These are phyloP conservation scores for Tympanopsis confertula DNA, from an alignment of 2,329 filamentous ascomycete genomes.

Conservation along the genomic window DNA sequence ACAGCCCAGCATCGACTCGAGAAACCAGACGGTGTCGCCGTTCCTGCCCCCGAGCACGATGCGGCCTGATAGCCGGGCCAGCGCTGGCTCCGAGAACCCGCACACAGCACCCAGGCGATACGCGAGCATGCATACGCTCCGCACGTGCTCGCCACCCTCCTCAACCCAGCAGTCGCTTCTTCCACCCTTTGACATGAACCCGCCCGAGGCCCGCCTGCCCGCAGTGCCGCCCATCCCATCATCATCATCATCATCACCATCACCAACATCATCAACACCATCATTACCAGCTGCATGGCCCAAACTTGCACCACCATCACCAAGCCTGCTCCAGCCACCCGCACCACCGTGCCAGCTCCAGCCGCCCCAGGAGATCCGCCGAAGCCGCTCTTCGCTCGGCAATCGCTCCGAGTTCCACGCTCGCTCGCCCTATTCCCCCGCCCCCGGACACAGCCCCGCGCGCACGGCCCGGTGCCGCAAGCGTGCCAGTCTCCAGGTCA, in stretches of 20 bases:
- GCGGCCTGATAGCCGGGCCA: neutral
- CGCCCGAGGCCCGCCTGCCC: conserved; percentile 7
- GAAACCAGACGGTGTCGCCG: neutral
- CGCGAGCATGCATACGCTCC: conserved; percentile 17
- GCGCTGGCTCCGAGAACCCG: conserved; percentile 7
- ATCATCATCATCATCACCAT: neutral
- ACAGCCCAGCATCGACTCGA: neutral
- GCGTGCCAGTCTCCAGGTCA: neutral
- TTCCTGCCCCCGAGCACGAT: conserved; percentile 8
- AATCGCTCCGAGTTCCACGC: neutral
- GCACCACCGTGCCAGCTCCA: too few species aligned
- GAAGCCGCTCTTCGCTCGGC: neutral
- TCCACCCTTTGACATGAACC: conserved; percentile 3
- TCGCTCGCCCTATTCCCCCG: neutral
- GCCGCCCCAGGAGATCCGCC: neutral
- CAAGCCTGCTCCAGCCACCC: neutral
- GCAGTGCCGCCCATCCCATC: neutral
- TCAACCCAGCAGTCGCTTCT: conserved; percentile 5
- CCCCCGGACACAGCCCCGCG: neutral
- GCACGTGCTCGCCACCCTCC: conserved; percentile 9
- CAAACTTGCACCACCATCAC: neutral
- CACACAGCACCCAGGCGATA: conserved; percentile 9
- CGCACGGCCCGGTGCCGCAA: neutral
- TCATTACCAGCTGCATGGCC: too few species aligned
- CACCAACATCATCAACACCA: neutral